Base-by-base conservation (phyloP, 177 flowering plant genomes). In the Vitis hybrid region DNA sequence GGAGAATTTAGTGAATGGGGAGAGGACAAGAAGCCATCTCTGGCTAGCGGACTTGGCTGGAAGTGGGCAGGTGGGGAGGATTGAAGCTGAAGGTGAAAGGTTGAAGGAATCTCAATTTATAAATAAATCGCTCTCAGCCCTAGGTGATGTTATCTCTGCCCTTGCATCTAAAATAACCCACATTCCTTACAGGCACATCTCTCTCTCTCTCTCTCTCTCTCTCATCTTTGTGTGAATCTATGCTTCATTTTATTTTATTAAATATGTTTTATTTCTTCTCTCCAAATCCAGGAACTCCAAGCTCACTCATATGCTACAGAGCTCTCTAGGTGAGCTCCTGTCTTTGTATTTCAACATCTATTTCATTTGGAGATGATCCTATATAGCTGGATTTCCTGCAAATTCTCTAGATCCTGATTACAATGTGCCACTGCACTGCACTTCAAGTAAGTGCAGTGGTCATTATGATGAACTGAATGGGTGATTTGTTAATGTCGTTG, bases 41-140 rank as follows among this genome's bases (percentile, higher is more conserved):
- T 93, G 98, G 98, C 79, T 93, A 58, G 97, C 91, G 12, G 98
- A 93, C 71, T 82, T 93, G 78, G 97, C 98, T 18, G 98, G 98
- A 51, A 93, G 98, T 73, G 98, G 91, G 78, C 87, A 94, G 58
- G 87, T 93, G n/a, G 91, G 91, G 56, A 87, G 80, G 79, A 88
- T 80, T 62, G 98, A 91, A 73, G 91, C 85, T 63, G 94, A 91
- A 80, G 98, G 98, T 52, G 98, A 93, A 75, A 83, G 98, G 77
- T 72, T 93, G 64, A 93, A 93, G 79, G 98, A 93, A 77, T 91
- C 98, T 32, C 98, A 91, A 73, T 90, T 85, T 57, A 93, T 93
- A 57, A 93, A 93, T 52, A 93, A 88, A 74, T 93, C 98, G 13
- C 84, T 93, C 21, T 88, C 98, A 20, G 97, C 98, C 7, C 86